Percentiles rank a stretch among this genome's conserved stretches.
These are phyloP conservation scores for Neoarthrinium moseri DNA, from an alignment of 2,329 filamentous ascomycete genomes.

Conservation along the genomic window DNA sequence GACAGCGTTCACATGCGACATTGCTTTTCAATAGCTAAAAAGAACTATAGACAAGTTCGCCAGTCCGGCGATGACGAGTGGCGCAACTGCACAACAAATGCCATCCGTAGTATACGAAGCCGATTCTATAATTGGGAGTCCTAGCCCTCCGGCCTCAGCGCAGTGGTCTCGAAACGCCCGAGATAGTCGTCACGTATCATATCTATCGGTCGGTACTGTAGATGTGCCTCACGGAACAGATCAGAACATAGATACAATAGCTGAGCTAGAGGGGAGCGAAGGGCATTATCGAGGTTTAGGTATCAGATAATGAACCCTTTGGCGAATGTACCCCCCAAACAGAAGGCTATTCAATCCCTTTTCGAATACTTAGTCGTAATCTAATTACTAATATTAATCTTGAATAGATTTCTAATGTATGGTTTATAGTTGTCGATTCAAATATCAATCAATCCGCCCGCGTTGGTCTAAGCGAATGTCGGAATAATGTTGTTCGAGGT, in stretches of 20 bases:
- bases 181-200: background rate
- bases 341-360: background rate
- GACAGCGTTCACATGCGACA: too few species aligned
- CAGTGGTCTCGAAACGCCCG: background rate
- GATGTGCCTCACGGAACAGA: background rate
- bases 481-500: constrained; percentile 3
- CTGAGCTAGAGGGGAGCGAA: background rate
- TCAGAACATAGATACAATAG: background rate
- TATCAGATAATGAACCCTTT: background rate
- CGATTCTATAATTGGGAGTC: background rate
- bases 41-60: background rate
- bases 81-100: background rate
- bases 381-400: background rate
- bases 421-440: background rate
- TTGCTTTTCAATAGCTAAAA: background rate
- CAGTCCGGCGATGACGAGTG: background rate
- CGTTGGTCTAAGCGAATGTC: background rate
- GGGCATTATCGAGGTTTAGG: background rate
- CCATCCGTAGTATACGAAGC: background rate
- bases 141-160: background rate
- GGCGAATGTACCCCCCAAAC: background rate
- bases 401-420: background rate
- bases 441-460: background rate
- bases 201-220: background rate
- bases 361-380: background rate